These are phyloP conservation scores for Wickerhamiella shivajii DNA, from an alignment of 805 yeast genomes.

Conservation along the genomic window DNA sequence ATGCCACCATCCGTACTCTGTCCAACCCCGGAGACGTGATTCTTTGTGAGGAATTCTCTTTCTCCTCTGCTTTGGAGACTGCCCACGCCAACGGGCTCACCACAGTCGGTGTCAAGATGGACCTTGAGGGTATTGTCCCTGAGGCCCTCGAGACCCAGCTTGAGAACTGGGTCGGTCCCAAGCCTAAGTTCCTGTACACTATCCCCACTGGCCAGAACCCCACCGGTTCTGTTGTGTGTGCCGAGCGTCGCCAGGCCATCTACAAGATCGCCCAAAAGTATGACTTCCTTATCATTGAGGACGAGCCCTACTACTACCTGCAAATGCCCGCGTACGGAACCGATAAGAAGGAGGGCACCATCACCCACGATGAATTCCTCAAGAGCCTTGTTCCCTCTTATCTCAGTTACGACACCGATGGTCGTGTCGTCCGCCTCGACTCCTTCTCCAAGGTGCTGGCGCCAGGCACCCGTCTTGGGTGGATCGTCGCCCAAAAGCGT, in stretches of 20 bases:
- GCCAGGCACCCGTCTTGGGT: conserved; percentile 80
- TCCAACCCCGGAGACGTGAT: conserved; percentile 69
- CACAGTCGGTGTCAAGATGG: conserved; percentile 64
- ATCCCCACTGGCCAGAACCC: conserved; percentile 98
- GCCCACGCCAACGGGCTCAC: conserved; percentile 57
- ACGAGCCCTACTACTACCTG: conserved; percentile 93
- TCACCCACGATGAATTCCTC: conserved; percentile 49
- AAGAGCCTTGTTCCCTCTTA: conserved; percentile 60
- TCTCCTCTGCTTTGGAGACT: conserved; percentile 74
- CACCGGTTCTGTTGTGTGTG: conserved; percentile 72
- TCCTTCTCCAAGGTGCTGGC: conserved; percentile 85
- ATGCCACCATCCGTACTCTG: conserved; percentile 64
- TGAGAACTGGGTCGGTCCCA: conserved; percentile 51
- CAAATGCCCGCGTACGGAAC: conserved; percentile 68
- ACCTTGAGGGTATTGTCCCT: conserved; percentile 64
- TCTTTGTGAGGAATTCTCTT: conserved; percentile 67
- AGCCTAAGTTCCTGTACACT: conserved; percentile 79
- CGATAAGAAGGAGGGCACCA: conserved; percentile 27
- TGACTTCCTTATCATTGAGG: conserved; percentile 79
- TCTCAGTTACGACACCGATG: conserved; percentile 64
- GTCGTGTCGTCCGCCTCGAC: conserved; percentile 79
- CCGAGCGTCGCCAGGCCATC: conserved; percentile 61
- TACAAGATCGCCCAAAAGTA: conserved; percentile 71
- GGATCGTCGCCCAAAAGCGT: conserved; percentile 62
- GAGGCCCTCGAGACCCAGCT: conserved; percentile 47